Base-by-base conservation (phyloP, 148 eudicot species). In the Salicornia ramosissima region DNA sequence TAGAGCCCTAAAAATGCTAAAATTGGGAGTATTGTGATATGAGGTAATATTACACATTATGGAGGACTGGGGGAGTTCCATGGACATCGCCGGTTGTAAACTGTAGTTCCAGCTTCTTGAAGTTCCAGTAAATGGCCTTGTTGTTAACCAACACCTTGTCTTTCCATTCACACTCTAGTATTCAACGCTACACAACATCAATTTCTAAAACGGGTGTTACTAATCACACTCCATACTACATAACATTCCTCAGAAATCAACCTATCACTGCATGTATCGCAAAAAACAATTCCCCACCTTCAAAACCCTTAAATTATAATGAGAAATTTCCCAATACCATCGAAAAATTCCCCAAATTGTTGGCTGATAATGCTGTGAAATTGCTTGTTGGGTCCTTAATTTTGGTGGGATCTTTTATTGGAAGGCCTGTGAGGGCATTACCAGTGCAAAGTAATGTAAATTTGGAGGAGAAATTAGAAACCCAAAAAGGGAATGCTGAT, bases 331-430 rank as follows among this genome's bases (percentile, higher is more conserved):
- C 53, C 26, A 43, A 82, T 34, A 45, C 79, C 79, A 79, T 67
- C 31, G 47, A 75, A 31, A 58, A 45, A 52, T 39, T 87, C 26
- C 53, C 86, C 46, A 78, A 66, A 25, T 51, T 72, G 74, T 51
- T 86, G 52, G 34, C 75, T 0, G 69, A 80, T 69, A 83, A 73
- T 50, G 72, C 83, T 40, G 82, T 77, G 0, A 69, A 78, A 75
- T 68, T 88, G 31, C 70, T 87, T 14, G 30, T 94, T 73, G 97
- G 97, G 68, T 88, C 96, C 15, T 72, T 94, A 25, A 1, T 90
- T 67, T 78, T 90, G 61, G 54, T 76, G 81, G 92, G 89, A 36
- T 80, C 50, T 60, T 36, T 84, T 3, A 63, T 64, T 29, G 50
- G 42, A 52, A 76, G 71, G 71, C 84, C 87, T 40, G 83, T 63